Evolutionary conservation across 139 green algal species (phyloP).

Genomic region (Medakamo hakoo): DNA sequence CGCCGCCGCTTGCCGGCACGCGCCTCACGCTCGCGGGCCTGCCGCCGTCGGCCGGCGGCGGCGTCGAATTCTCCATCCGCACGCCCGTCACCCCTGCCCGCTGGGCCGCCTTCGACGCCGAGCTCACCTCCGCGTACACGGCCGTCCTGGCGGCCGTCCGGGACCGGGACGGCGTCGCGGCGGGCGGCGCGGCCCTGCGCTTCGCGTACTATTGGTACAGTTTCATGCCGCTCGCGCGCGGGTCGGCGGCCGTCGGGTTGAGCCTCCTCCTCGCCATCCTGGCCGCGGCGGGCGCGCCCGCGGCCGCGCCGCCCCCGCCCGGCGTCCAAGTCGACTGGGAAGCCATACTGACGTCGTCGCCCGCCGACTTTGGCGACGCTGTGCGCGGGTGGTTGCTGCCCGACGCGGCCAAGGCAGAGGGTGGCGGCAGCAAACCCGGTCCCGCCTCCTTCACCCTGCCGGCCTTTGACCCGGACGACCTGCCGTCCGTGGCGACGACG

Average conservation of each 20-base stretch:
- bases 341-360: slow-evolving; percentile 59
- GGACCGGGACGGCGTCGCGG: slow-evolving; percentile 1
- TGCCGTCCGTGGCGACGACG: slow-evolving; percentile 5
- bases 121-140: slow-evolving; percentile 55
- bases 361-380: slow-evolving; percentile 36
- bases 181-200: slow-evolving; percentile 20
- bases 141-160: slow-evolving; percentile 30
- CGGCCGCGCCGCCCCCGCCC: slow-evolving; percentile 49
- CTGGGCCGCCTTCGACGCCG: slow-evolving; percentile 32
- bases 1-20: slow-evolving; percentile 66
- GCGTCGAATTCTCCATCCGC: slow-evolving; percentile 74
- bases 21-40: slow-evolving; percentile 42
- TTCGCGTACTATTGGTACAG: slow-evolving; percentile 78
- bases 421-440: not conserved
- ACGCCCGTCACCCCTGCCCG: slow-evolving; percentile 68
- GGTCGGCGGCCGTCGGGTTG: slow-evolving; percentile 70
- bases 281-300: slow-evolving; percentile 61
- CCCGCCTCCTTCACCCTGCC: not conserved
- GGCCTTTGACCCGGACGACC: not conserved
- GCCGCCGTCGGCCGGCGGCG: not conserved
- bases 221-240: slow-evolving; percentile 87
- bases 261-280: slow-evolving; percentile 65
- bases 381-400: slow-evolving; percentile 31
- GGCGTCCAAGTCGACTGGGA: slow-evolving; percentile 82
- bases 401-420: not conserved